Evolutionary conservation across 2,329 filamentous ascomycete species (phyloP), one percentile per base, ranked within the genome.

Genomic region (Blastomyces percursus): DNA sequence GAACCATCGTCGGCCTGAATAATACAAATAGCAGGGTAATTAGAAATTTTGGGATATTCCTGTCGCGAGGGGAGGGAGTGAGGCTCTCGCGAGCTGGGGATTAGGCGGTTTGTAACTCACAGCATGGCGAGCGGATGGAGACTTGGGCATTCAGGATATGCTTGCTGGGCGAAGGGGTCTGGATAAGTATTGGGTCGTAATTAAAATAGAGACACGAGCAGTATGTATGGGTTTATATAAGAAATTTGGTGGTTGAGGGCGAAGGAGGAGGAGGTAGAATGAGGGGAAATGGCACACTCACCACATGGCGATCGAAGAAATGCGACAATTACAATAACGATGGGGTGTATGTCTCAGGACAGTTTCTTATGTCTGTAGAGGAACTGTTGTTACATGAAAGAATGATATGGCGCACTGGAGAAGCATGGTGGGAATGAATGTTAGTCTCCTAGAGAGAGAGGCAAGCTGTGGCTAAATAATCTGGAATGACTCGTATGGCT

Each of bases 61-160:
- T 9, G 9, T 24, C 48, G n/a, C 21, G 19, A 24, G 7, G 48
- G 42, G 42, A 44, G 42, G 16, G 42, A 38, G 7, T 38, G 35
- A 38, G 8, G 35, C 35, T 38, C 35, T 38, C 35, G 35, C 35
- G 35, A 57, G 51, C 1, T 21, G 44, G n/a, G n/a, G 44, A 7
- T 11, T 16, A 12, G 44, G 21, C 7, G 19, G 6, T 8, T 8
- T 51, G 12, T 16, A 46, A 77, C 86, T 71, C 84, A 93, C 94
- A 99, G 82, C 94, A 99, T 66, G 92, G 90, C 62, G 92, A 94
- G 70, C 94, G 90, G 78, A 99, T 95, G 63, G 93, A 82, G 72
- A 99, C 94, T 79, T 99, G 94, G 66, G 93, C 94, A 81, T 99
- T 99, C 76, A 99, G 86, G 72, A 99, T 82, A 81, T 99, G 94